Base-by-base conservation (phyloP, 805 yeast genomes). In the Yarrowia sp. region DNA sequence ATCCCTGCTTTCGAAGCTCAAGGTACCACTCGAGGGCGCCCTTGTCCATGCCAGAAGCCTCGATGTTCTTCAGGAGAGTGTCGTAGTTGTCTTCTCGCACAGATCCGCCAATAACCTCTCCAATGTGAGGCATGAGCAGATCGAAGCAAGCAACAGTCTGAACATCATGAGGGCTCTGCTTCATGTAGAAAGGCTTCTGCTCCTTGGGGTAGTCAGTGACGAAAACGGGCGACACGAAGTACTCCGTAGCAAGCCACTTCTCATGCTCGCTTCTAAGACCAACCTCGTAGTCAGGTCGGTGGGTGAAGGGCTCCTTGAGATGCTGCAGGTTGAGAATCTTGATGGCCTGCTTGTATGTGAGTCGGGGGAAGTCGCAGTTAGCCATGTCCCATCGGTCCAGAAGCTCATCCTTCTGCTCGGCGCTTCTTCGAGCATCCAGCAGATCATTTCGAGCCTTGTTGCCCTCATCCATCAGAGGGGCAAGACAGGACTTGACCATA, bases 51-150 rank as follows among this genome's bases (percentile, higher is more conserved):
- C 69, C 49, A 60, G 82, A 80, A 92, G 91, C 88, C 1, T 75
- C 76, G 61, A 87, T 74, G 3, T 69, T 62, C 7, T 71, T 63
- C 72, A 93, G 84, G 16, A 94, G 73, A 12, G 63, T 67, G 0
- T 73, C 78, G 64, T 81, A 75, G 65, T 81, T 74, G 68, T 88
- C 89, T 68, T 93, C 97, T 73, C 99, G 88, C 64, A 94, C 67
- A 0, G 97, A 90, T 0, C 99, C 99, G 2, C 99, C 99, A 7
- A 90, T 85, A 14, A 94, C 76, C 72, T 94, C 99, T 22, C 98
- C 99, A 62, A 94, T 81, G 18, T 86, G 93, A 0, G 99, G 99
- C 18, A 93, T 82, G 5, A 94, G 74, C 51, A 94, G 78, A 70
- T 94, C 99, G 70, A 84, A 94, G 69, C 98, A 92, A 0, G 88